Conservation (phyloP, 441 rosid species). For the Hypseocharis bilobata region DNA sequence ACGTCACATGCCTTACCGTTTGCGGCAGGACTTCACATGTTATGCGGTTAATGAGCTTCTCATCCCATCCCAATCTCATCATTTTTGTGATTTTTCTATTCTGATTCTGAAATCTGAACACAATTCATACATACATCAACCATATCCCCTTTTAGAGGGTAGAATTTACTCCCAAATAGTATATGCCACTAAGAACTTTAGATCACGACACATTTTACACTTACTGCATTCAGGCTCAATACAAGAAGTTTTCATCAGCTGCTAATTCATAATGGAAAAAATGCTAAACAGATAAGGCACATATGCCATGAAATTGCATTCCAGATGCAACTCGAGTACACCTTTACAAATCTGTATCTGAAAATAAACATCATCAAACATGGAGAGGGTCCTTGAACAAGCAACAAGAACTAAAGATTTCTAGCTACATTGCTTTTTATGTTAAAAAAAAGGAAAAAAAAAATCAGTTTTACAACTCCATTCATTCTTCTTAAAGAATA, state of each 20-base stretch:
- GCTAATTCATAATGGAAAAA: neutral
- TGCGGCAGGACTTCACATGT: conserved; percentile 11
- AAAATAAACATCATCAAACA: neutral
- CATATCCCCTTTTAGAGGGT: neutral
- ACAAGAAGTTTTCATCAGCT: too few relatives aligned
- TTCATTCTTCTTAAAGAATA: neutral
- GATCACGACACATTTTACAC: neutral
- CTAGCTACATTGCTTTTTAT: neutral
- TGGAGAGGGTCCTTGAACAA: neutral
- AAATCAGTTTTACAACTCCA: too few relatives aligned
- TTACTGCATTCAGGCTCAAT: too few relatives aligned
- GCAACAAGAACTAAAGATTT: neutral
- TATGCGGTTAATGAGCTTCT: neutral
- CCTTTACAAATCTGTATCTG: neutral
- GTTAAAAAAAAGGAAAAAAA: neutral
- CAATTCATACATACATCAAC: neutral
- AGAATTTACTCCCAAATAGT: too few relatives aligned
- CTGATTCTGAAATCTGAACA: conserved; percentile 6
- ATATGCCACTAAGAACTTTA: too few relatives aligned
- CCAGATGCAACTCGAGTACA: neutral
- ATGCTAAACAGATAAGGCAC: neutral
- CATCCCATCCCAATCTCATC: neutral
- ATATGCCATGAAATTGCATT: neutral
- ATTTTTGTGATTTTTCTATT: conserved; percentile 1
- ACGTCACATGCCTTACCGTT: conserved; percentile 11